Percentiles rank a stretch among this genome's conserved stretches.
phyloP scores from a whole-genome alignment of 768 basidiomycete genomes.

The Lyophyllum shimeji region DNA sequence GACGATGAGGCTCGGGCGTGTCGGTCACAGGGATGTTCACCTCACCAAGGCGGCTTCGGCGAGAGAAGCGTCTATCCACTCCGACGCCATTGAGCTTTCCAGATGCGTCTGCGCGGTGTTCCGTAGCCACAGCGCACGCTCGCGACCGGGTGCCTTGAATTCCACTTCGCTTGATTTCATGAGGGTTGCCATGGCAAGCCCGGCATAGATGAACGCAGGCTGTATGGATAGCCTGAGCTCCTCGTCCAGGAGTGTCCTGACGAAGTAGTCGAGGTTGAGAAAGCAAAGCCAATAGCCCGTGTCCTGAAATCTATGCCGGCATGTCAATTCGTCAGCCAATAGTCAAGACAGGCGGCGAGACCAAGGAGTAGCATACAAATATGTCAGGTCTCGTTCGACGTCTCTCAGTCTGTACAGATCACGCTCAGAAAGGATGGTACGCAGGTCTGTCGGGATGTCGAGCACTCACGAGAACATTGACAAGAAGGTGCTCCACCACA shows the following conservation, averaged over 20 bases:
- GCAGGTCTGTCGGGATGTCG: not conserved
- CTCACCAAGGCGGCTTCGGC: slow-evolving; percentile 72
- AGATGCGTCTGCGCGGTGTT: slow-evolving; percentile 56
- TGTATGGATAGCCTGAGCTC: slow-evolving; percentile 59
- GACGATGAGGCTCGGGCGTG: not conserved
- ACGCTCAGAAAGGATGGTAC: slow-evolving; percentile 8
- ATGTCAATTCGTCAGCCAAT: not conserved
- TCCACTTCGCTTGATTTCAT: slow-evolving; percentile 74
- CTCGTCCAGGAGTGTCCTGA: slow-evolving; percentile 49
- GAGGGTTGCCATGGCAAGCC: slow-evolving; percentile 67
- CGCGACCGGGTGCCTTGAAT: slow-evolving; percentile 50
- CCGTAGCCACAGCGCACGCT: slow-evolving; percentile 56
- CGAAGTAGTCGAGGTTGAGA: slow-evolving; percentile 56
- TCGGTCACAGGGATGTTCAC: not conserved
- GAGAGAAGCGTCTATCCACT: slow-evolving; percentile 60
- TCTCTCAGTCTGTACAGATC: slow-evolving; percentile 39
- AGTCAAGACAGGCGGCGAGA: no score
- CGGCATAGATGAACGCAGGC: slow-evolving; percentile 68
- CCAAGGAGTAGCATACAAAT: slow-evolving; percentile 41
- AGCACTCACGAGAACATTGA: slow-evolving; percentile 34
- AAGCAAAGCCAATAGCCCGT: slow-evolving; percentile 70
- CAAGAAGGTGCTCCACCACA: slow-evolving; percentile 46
- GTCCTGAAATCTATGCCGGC: slow-evolving; percentile 52
- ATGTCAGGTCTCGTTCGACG: slow-evolving; percentile 49
- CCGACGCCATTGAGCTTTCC: slow-evolving; percentile 46